Evolutionary conservation across 2,329 filamentous ascomycete species (phyloP), one percentile per base, ranked within the genome.

Genomic region (Bipolaris zeicola): DNA sequence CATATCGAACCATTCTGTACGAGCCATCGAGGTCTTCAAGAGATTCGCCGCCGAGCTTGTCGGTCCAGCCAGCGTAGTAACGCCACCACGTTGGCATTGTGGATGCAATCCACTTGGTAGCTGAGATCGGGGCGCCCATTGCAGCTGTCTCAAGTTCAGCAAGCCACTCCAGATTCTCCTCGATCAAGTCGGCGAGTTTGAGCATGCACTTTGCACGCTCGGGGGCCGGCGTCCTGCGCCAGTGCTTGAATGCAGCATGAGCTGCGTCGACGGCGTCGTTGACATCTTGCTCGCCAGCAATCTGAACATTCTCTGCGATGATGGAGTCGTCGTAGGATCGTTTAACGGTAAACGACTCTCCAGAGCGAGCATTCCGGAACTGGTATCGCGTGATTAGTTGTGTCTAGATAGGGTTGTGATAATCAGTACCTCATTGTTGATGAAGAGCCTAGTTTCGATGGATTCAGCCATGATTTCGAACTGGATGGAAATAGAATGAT

Each of bases 11-110:
- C 39, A 42, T 42, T 26, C 39, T 37, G 73, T 76, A 65, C 77
- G 80, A 20, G 74, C 39, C 39, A 26, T 71, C 6, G 76, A 77
- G 48, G 68, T 72, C 67, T 79, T 79, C 61, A 80, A 77, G 44
- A 78, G 76, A 51, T 80, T 77, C 60, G 67, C 65, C 39, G 64
- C 60, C 22, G 76, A 59, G 6, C 48, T 81, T 78, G 52, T 79
- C 77, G 22, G 39, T 31, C 63, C 61, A 34, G 67, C 60, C 33
- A 67, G 69, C 66, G 59, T 56, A 68, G 33, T 72, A 55, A 54
- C 70, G 60, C 39, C 74, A 56, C 73, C 70, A 50, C 68, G 70
- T 44, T 78, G 67, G 62, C 66, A 76, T 6, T 42, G 39, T 26
- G 39, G 39, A 42, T 53, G 53, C 24, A 63, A 38, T 18, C 54